Evolutionary conservation across 2,329 filamentous ascomycete species (phyloP).

Genomic region (Neospermospora avenae): DNA sequence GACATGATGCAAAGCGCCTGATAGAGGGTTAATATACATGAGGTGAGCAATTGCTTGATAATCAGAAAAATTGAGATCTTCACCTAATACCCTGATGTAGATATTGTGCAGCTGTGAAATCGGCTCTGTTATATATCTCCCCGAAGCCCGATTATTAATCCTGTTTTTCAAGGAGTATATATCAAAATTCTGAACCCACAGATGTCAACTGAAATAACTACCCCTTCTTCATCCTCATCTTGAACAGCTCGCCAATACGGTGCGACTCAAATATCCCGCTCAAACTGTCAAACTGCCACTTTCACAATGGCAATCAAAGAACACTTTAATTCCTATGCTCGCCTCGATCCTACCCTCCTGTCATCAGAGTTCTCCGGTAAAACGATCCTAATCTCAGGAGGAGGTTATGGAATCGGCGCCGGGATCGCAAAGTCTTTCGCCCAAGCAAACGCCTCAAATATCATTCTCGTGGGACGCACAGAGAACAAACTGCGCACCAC

Average conservation of each 20-base stretch:
- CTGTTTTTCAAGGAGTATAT: too few species aligned
- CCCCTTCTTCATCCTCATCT: neutral
- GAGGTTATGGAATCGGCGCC: conserved; percentile 4
- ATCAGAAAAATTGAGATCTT: neutral
- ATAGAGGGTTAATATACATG: too few species aligned
- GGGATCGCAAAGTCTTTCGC: conserved; percentile 1
- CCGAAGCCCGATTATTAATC: neutral
- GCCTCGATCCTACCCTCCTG: neutral
- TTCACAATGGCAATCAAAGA: neutral
- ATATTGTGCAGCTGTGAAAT: neutral
- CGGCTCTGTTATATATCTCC: neutral
- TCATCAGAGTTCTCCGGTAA: conserved; percentile 37
- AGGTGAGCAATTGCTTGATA: neutral
- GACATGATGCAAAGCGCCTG: neutral
- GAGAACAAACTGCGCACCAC: neutral
- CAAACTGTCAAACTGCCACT: neutral
- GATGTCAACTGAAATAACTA: neutral
- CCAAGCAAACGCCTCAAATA: neutral
- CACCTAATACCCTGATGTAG: neutral
- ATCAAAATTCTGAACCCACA: neutral
- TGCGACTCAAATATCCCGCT: neutral
- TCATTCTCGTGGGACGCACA: conserved; percentile 3
- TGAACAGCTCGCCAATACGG: neutral
- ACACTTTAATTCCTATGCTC: neutral
- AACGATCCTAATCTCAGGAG: conserved; percentile 5